phyloP scores from a whole-genome alignment of 2,329 filamentous ascomycete species.

The Macrophomina tecta region DNA sequence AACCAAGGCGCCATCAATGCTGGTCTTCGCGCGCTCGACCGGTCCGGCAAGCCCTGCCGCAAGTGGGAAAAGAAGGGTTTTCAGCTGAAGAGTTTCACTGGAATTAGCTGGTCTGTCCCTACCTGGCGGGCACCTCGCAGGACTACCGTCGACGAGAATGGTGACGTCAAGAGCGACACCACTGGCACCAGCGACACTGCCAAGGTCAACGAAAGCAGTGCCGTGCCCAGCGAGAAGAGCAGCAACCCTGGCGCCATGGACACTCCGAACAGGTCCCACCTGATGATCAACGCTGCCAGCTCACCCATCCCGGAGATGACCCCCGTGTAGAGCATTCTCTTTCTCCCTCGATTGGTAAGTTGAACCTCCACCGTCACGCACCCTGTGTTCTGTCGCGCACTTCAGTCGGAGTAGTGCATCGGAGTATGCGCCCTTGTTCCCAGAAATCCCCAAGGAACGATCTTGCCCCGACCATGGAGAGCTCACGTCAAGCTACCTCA shows the following conservation, averaged over 20 bases:
- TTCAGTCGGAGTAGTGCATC: neutral
- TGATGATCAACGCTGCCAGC: slow-evolving; percentile 11
- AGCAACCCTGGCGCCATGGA: slow-evolving; percentile 56
- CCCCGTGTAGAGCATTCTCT: slow-evolving; percentile 5
- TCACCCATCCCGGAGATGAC: slow-evolving; percentile 26
- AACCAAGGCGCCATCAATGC: slow-evolving; percentile 98
- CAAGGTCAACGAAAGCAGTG: slow-evolving; percentile 63
- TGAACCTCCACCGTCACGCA: no score
- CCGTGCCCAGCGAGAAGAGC: slow-evolving; percentile 66
- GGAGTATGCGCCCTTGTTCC: neutral
- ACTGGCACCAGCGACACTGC: slow-evolving; percentile 63
- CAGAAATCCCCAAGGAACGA: neutral
- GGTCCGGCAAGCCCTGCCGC: slow-evolving; percentile 88
- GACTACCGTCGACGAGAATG: slow-evolving; percentile 58
- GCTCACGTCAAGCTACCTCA: neutral
- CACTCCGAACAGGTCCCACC: slow-evolving; percentile 33
- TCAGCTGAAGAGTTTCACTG: slow-evolving; percentile 89
- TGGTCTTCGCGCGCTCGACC: slow-evolving; percentile 89
- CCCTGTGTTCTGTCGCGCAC: no score
- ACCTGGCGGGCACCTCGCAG: slow-evolving; percentile 81
- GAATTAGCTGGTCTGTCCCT: slow-evolving; percentile 78
- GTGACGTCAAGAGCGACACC: slow-evolving; percentile 64
- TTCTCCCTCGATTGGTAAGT: slow-evolving; percentile 14
- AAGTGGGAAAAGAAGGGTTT: slow-evolving; percentile 88
- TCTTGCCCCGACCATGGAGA: neutral